phyloP scores from a whole-genome alignment of 1,284 basidiomycete genomes.

The Marasmius fiardii region DNA sequence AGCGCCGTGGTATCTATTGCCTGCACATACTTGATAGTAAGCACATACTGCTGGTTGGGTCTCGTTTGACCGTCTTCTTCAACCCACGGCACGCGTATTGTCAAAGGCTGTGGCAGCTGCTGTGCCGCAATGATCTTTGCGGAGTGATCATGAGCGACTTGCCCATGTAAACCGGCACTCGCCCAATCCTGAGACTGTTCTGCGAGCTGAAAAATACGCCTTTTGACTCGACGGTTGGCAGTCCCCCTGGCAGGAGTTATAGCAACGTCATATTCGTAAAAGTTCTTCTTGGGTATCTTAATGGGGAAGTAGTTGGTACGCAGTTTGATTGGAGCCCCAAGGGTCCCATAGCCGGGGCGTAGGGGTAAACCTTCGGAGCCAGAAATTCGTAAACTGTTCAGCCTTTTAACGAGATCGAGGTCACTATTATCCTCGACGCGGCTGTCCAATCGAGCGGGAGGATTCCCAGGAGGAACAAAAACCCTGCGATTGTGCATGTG shows the following conservation, averaged over 20 bases:
- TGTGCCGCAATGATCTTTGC: slow-evolving; percentile 60
- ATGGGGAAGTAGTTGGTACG: slow-evolving; percentile 78
- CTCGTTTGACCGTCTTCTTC: slow-evolving; percentile 60
- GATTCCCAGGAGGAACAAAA: slow-evolving; percentile 39
- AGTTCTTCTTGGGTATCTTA: slow-evolving; percentile 51
- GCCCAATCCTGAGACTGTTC: slow-evolving; percentile 58
- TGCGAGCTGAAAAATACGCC: slow-evolving; percentile 69
- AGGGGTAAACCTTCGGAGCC: slow-evolving; percentile 53
- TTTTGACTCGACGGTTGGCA: slow-evolving; percentile 53
- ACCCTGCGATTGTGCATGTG: slow-evolving; percentile 36
- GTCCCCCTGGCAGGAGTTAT: slow-evolving; percentile 53
- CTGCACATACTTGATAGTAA: slow-evolving; percentile 58
- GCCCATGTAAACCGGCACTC: slow-evolving; percentile 43
- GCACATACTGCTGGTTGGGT: slow-evolving; percentile 52
- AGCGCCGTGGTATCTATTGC: slow-evolving; percentile 58
- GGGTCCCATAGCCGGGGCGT: slow-evolving; percentile 65
- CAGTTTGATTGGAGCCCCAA: slow-evolving; percentile 56
- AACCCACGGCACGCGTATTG: slow-evolving; percentile 52
- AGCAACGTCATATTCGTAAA: slow-evolving; percentile 68
- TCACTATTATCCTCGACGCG: slow-evolving; percentile 59
- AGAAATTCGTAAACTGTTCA: slow-evolving; percentile 40
- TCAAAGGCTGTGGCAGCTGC: slow-evolving; percentile 54
- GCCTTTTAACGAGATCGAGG: slow-evolving; percentile 48
- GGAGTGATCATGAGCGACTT: slow-evolving; percentile 68
- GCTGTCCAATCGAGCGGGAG: slow-evolving; percentile 50